Evolutionary conservation across 805 yeast species (phyloP), one percentile per base, ranked within the genome.

Genomic region (Sugiyamaella americana): DNA sequence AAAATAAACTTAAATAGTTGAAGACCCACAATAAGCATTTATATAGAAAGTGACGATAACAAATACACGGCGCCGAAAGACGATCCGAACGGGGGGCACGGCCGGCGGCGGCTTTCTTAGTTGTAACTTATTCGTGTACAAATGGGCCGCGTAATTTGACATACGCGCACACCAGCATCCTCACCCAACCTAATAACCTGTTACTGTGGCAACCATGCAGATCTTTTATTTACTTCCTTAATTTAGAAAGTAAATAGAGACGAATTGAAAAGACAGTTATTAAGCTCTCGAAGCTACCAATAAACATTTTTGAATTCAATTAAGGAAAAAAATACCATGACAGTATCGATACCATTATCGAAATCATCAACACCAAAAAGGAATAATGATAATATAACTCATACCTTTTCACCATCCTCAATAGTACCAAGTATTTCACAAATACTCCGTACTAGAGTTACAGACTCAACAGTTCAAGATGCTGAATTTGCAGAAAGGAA

Each of bases 401-500:
- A 35, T 11, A 44, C 47, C 22, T 44, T 44, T 23, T 44, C 47
- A 3, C 47, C 47, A 18, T 44, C 47, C n/a, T 35, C 39, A 3
- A 37, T 38, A 30, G 32, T 26, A 6, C 39, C 46, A 16, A 35
- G 49, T 18, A 32, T 51, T n/a, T 48, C 49, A 8, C 46, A 48
- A 35, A 35, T 50, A 24, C 30, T 47, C 22, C 36, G 36, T 20
- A 17, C 48, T 1, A 48, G 34, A 19, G 20, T 6, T 35, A 16
- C 37, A 35, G 37, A 43, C 23, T 23, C 47, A 19, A 41, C 55
- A 6, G 52, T 51, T 26, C 40, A 52, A 46, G 56, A 58, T 42
- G 60, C 61, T 8, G 62, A 58, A 39, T 58, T 58, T 34, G 56
- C 59, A 19, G 39, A 55, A 49, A 74, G 78, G 52, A 76, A 77